Evolutionary conservation across 1,139 yeast species (phyloP), one percentile per base, ranked within the genome.

Genomic region (Hansenula sp.): DNA sequence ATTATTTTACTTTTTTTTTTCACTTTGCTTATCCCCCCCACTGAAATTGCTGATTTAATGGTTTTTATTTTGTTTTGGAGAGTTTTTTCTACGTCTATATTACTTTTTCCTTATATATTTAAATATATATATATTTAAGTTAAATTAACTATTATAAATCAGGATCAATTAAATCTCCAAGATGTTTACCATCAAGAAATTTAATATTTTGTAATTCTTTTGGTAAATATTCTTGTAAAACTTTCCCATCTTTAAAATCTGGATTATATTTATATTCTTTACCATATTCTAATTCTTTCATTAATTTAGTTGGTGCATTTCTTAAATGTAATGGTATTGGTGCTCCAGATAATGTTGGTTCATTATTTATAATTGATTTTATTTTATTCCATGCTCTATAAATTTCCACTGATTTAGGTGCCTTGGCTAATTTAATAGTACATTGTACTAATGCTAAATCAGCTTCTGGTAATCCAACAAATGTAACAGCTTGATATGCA

Each of bases 381-480:
- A 92, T 79, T 26, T 72, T 64, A 21, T 81, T 72, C 68, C 88
- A 79, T 0, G 92, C 95, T 42, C 89, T 68, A 55, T 90, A 90
- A 0, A 94, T 78, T 55, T 82, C 82, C 13, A 90, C 88, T 6
- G 95, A 84, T 60, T 94, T 94, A 1, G 81, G 79, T 0, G 97
- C 95, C 41, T 79, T 66, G 0, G 97, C 95, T 24, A 92, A 66
- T 50, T 89, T 85, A 26, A 85, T 89, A 1, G 95, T 90, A 60
- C 97, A 88, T 53, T 92, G 98, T 0, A 92, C 98, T 36, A 92
- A 65, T 3, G 89, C 79, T 28, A 87, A 71, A 57, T 92, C 97
- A 2, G 95, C 95, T 57, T 94, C 98, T 0, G 99, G 99, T 75
- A 92, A 73, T 0, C 99, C 99, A n/a, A 92, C 74, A 61, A 85